Base-by-base conservation (phyloP, 2,329 filamentous ascomycete genomes). In the Cercospora zeae-maydis region DNA sequence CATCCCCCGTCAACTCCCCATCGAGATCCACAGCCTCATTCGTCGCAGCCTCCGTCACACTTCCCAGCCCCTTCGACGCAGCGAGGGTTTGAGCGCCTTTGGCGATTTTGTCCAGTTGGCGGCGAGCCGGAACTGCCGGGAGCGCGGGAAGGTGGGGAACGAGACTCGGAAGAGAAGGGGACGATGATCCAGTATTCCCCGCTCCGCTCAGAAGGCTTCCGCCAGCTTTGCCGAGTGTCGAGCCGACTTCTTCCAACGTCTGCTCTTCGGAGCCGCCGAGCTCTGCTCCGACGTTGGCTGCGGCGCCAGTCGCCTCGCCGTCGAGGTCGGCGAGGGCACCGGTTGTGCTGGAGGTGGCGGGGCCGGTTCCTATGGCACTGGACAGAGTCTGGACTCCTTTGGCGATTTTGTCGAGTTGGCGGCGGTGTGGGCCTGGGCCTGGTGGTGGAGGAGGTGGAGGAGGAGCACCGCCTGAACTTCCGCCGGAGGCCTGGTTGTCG, bases 71-170 rank as follows among this genome's bases (percentile, higher is more conserved):
- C 1, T 59, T 62, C 4, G 69, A 67, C 9, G 54, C 47, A 19
- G 61, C 45, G 14, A 71, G 55, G 10, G 62, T 39, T 27, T 64
- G 61, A 1, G 47, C 21, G 7, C 68, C 68, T 31, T 68, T 68
- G 55, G 66, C 58, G 37, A 72, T 74, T 69, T 71, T 69, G 55
- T 70, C 66, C 3, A 63, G 55, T 42, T 70, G 68, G n/a, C 68
- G 66, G 21, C 61, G 61, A 10, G 21, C 21, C 21, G 45, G 45
- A 11, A 30, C 10, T 3, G 45, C 45, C 1, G 45, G 45, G 4
- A 52, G n/a, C 5, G 39, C 19, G 19, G 31, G 21, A 1, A 16
- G 1, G 57, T 37, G 2, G 42, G 39, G 4, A 3, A 14, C 34
- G 34, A 36, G 34, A 36, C 34, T 36, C 4, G 45, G 5, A 4